Evolutionary conservation across 2,329 filamentous ascomycete species (phyloP).

Genomic region (Rutstroemia sp.): DNA sequence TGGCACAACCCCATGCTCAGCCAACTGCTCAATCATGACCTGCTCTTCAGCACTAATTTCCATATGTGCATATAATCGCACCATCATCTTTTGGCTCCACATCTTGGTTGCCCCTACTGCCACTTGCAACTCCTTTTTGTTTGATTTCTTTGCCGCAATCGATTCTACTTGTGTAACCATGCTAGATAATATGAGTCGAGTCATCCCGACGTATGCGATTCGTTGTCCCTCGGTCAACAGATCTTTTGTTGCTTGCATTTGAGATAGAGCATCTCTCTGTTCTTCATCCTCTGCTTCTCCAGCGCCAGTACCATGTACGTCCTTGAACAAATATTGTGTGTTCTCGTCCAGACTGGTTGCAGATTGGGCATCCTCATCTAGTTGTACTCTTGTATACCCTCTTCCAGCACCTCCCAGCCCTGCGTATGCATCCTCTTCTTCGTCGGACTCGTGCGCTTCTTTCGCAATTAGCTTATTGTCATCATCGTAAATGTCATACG

Average conservation of each 20-base stretch:
- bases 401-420: conserved; percentile 84
- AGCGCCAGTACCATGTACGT: conserved; percentile 51
- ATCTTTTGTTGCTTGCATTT: conserved; percentile 94
- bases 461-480: conserved; percentile 79
- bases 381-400: conserved; percentile 89
- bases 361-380: conserved; percentile 91
- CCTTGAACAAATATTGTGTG: conserved; percentile 90
- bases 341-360: conserved; percentile 96
- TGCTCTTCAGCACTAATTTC: conserved; percentile 88
- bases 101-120: conserved; percentile 77
- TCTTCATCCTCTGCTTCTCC: conserved; percentile 65
- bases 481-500: conserved; percentile 94
- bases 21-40: conserved; percentile 96
- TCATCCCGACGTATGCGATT: conserved; percentile 91
- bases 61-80: conserved; percentile 91
- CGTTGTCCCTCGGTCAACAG: conserved; percentile 91
- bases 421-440: conserved; percentile 61
- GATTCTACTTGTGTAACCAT: conserved; percentile 65
- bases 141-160: conserved; percentile 50
- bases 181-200: conserved; percentile 69
- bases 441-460: conserved; percentile 65
- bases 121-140: conserved; percentile 64
- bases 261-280: conserved; percentile 74
- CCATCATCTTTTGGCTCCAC: conserved; percentile 99
- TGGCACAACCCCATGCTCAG: conserved; percentile 83